phyloP scores from a whole-genome alignment of 768 basidiomycete genomes.

The Agaricus subrufescens region DNA sequence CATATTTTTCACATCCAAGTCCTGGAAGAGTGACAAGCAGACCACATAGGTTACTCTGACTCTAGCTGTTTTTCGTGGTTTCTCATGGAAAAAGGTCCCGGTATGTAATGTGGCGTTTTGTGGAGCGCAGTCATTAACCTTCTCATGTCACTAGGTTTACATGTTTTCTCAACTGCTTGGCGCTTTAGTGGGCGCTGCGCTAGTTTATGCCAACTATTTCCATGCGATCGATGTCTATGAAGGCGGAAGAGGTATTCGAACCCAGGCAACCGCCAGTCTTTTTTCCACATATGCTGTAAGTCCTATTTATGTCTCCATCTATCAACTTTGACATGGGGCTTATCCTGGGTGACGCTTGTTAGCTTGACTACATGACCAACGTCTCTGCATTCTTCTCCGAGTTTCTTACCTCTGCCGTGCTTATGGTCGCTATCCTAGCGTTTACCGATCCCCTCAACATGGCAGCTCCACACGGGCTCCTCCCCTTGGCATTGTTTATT shows the following conservation, averaged over 20 bases:
- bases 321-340: background rate
- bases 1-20: background rate
- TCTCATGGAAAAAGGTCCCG: constrained; percentile 82
- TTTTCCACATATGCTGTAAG: constrained; percentile 61
- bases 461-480: constrained; percentile 43
- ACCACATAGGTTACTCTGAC: constrained; percentile 57
- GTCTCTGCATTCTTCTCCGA: constrained; percentile 40
- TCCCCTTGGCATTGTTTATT: constrained; percentile 53
- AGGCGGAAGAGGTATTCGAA: constrained; percentile 50
- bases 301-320: constrained; percentile 4
- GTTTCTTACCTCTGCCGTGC: constrained; percentile 50
- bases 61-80: constrained; percentile 62
- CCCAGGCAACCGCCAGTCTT: constrained; percentile 50
- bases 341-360: background rate
- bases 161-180: constrained; percentile 54
- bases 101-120: constrained; percentile 17
- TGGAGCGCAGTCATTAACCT: background rate
- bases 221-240: constrained; percentile 65
- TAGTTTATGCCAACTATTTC: constrained; percentile 61
- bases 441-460: constrained; percentile 49
- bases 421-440: constrained; percentile 50
- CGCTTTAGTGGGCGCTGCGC: constrained; percentile 49
- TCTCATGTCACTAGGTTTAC: constrained; percentile 16
- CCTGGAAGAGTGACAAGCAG: background rate
- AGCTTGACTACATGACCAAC: constrained; percentile 37